Base-by-base conservation (phyloP, 345 rosid species). In the Clarkia xantiana region DNA sequence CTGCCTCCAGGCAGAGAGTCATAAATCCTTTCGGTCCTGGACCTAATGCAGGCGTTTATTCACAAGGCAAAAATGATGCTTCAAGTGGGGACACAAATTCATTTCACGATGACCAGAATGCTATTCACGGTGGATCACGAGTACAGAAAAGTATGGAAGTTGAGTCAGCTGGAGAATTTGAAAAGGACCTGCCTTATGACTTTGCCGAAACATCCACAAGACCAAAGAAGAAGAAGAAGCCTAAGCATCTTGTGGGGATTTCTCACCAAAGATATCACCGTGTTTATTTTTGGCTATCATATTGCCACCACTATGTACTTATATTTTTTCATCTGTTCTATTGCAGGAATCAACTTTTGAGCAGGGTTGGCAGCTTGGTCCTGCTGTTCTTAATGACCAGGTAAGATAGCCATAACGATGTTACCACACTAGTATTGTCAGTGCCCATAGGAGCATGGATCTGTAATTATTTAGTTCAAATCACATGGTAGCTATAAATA, bases 71-170 rank as follows among this genome's bases (percentile, higher is more conserved):
- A 68, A 80, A 95, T 18, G 95, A 84, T 71, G 94, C 84, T 29
- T 93, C 99, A 54, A 93, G 99, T 70, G 99, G 86, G 56, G 99
- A 93, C 62, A 84, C 97, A 50, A 80, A 62, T 75, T 93, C 94
- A 61, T 82, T 76, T 73, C 99, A 87, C 79, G 99, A 93, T 69
- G 97, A 87, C 51, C 80, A 74, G 67, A 80, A 88, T 73, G 73
- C 90, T 47, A 60, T 85, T 77, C 75, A 71, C 62, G 87, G 82
- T 54, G 88, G 81, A 58, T 80, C 74, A 7, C 71, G 72, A 63
- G 59, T 76, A 54, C 94, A 76, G 58, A 93, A 68, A 79, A 71
- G 80, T 54, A 52, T 68, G 69, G 97, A 87, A 69, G 89, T 87
- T 56, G 95, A 93, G 43, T 93, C 95, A 36, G 68, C 59, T 61